Base-by-base conservation (phyloP, 352 stramenopile genomes). In the Blastocystis sp. region DNA sequence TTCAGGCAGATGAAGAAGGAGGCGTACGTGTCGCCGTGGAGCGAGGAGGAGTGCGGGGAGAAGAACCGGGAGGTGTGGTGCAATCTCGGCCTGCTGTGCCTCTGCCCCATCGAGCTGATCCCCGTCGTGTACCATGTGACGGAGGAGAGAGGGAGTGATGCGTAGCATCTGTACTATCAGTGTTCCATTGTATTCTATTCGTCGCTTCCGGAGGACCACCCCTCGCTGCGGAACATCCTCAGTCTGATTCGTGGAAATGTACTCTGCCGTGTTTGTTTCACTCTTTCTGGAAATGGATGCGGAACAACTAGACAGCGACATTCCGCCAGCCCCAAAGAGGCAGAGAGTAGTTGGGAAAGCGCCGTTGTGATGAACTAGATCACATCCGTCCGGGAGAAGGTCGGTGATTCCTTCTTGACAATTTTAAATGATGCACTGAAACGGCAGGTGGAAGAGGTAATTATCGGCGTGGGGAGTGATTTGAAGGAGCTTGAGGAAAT, bases 131-230 rank as follows among this genome's bases (percentile, higher is more conserved):
- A 64, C 48, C 43, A 64, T 64, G 71, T 81, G 43, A 10, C 28
- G 45, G 48, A 38, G 3, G 28, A 54, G 14, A 54, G 0, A 40
- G 4, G 43, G 38, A 43, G 38, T 65, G n/a, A 81, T 28, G 3
- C 21, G 28, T 66, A 81, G 71, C 48, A 81, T 42, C 43, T 81
- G 14, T 81, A 81, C n/a, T 81, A 81, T 42, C 71, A 81, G 71
- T 81, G 71, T 48, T 21, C 64, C 43, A 66, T 81, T 21, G 43
- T 81, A 21, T 81, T 81, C 11, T 81, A 52, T 38, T 63, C 71
- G 38, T 65, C 71, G 10, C 71, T 81, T 6, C 48, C 14, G 6
- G 71, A 81, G 10, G 43, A 45, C 40, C 71, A 81, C 40, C 71
- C 21, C 3, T 81, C 60, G 0, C 64, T 81, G 42, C 54, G 60